phyloP scores from a whole-genome alignment of 2,329 filamentous ascomycete genomes.

The Cordyceps militaris region DNA sequence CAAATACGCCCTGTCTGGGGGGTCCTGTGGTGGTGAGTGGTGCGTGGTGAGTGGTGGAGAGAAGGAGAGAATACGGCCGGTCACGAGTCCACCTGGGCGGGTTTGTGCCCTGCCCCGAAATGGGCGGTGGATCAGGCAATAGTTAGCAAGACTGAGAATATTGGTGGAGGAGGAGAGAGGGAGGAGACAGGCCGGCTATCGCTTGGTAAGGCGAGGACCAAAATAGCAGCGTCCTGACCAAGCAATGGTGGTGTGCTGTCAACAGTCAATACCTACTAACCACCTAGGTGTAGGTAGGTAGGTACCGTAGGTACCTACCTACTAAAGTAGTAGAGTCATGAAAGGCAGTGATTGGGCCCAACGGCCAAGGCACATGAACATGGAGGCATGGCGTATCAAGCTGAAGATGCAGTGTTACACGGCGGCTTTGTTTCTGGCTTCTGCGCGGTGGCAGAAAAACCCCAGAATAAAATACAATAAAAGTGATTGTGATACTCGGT shows the following conservation, averaged over 20 bases:
- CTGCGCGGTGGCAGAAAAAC: neutral
- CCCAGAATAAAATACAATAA: neutral
- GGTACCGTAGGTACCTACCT: no score
- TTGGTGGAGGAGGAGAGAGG: neutral
- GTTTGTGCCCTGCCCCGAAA: no score
- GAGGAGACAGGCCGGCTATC: neutral
- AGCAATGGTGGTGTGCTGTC: neutral
- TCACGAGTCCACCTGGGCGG: neutral
- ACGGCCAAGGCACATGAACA: neutral
- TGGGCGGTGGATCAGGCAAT: no score
- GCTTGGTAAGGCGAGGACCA: slow-evolving; percentile 2
- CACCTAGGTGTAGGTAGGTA: no score
- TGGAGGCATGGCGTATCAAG: neutral
- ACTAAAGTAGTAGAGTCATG: no score
- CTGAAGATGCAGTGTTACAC: neutral
- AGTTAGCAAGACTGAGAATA: no score
- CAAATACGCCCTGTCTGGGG: neutral
- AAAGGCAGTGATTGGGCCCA: no score
- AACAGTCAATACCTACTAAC: no score
- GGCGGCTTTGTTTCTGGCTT: neutral
- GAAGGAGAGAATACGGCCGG: neutral
- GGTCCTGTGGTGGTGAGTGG: no score
- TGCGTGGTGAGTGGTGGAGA: neutral
- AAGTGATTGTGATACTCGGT: neutral
- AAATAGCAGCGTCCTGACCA: slow-evolving; percentile 8